These are phyloP conservation scores for Corylus avellana DNA, from an alignment of 306 rosid genomes.

Conservation along the genomic window DNA sequence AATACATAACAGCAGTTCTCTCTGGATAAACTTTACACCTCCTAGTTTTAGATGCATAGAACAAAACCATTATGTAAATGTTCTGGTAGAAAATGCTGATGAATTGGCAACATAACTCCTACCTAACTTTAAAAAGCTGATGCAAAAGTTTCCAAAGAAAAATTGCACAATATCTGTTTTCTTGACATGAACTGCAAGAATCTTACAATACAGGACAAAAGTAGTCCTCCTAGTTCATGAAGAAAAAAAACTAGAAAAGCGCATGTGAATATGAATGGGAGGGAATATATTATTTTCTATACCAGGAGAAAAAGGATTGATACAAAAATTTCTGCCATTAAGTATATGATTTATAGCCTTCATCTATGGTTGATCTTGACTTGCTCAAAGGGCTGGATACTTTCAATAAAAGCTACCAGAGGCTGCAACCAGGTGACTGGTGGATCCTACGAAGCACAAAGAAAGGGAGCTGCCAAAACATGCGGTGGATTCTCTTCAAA, in stretches of 20 bases:
- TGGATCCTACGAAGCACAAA: neutral
- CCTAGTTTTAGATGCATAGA: neutral
- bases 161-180: neutral
- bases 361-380: neutral
- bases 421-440: neutral
- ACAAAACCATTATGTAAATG: no score
- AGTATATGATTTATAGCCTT: neutral
- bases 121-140: neutral
- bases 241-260: neutral
- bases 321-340: slow-evolving; percentile 3
- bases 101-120: neutral
- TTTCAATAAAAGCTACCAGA: neutral
- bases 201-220: neutral
- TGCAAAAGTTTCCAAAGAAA: neutral
- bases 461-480: neutral
- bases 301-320: neutral
- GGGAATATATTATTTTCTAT: neutral
- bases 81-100: neutral
- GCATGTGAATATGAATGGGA: neutral
- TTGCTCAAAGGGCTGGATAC: neutral
- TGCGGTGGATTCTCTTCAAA: neutral
- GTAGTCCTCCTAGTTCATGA: neutral
- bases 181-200: neutral
- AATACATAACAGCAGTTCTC: neutral
- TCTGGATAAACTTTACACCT: neutral